Evolutionary conservation across 352 stramenopile genomes (phyloP), one percentile per base, ranked within the genome.

Genomic region (Lagenidium giganteum): DNA sequence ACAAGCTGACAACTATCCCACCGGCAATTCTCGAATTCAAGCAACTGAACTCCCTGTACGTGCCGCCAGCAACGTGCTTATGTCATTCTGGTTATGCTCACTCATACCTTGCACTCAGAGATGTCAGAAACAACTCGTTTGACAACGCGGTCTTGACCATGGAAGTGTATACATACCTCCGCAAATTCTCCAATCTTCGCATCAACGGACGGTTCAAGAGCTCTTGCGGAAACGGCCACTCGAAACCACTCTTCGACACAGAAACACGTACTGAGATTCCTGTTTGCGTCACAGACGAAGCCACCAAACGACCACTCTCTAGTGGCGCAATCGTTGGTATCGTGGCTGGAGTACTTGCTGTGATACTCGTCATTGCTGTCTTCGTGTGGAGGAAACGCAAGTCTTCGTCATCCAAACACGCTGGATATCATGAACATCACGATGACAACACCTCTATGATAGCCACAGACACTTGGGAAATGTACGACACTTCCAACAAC

Each of bases 111-210:
- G n/a, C n/a, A n/a, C n/a, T n/a, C n/a, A n/a, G n/a, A n/a, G 58
- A 70, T 23, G 46, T 87, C 14, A 53, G 65, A 1, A 40, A 52
- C 22, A 85, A 87, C 39, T 73, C 69, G 8, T 88, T 84, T 45
- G 76, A 67, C 7, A 45, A 64, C n/a, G 37, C 51, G 27, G 61
- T 54, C 35, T 39, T 47, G 16, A 65, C 30, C 57, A 57, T 55
- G 16, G 64, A 25, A 23, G 28, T 54, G 13, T 31, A 52, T 36
- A 64, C 12, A 17, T 65, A 51, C 38, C 38, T 61, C 16, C 57
- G 13, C 32, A 83, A 64, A 34, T 69, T 51, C 36, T 62, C 40
- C 47, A 56, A 40, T 29, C 41, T 86, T 4, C 35, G 45, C 24
- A 72, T 31, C 18, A 53, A 51, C 14, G 35, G 8, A 44, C 57